A percentile compares a stretch with the other conserved stretches of the same genome.
Evolutionary conservation across 345 rosid genomes (phyloP).

Genomic region (Carallia brachiata): DNA sequence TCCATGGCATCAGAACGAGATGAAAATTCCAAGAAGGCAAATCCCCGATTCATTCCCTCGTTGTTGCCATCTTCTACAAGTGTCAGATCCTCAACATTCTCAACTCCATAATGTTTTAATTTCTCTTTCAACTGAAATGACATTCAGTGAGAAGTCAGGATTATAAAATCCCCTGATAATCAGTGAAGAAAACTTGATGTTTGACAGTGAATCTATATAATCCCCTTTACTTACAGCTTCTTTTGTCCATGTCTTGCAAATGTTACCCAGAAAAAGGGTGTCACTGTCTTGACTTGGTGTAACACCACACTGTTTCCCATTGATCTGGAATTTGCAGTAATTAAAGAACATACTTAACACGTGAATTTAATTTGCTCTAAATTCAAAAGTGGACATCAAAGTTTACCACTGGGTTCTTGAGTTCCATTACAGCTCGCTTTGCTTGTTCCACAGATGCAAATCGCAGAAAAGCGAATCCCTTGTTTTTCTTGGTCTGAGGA

Average conservation of each 20-base stretch:
- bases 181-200: conserved; percentile 13
- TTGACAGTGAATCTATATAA: conserved; percentile 21
- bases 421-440: conserved; percentile 73
- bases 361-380: conserved; percentile 30
- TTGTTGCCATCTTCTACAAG: conserved; percentile 91
- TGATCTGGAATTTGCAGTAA: conserved; percentile 68
- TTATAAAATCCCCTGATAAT: conserved; percentile 9
- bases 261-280: conserved; percentile 93
- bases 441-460: conserved; percentile 94
- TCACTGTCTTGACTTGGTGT: conserved; percentile 94
- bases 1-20: conserved; percentile 94
- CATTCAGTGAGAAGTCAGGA: conserved; percentile 32
- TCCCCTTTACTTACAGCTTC: conserved; percentile 82
- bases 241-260: conserved; percentile 90
- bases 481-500: conserved; percentile 86
- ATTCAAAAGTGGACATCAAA: conserved; percentile 34
- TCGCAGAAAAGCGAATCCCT: conserved; percentile 96
- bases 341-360: conserved; percentile 27
- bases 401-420: conserved; percentile 85
- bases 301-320: conserved; percentile 97
- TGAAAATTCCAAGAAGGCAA: conserved; percentile 91
- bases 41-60: conserved; percentile 90
- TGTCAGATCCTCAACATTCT: conserved; percentile 79
- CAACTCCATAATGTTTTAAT: conserved; percentile 92
- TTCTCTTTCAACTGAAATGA: conserved; percentile 84